Conservation (phyloP, 192 early-diverging fungal species). For the Entrophospora sp. region DNA sequence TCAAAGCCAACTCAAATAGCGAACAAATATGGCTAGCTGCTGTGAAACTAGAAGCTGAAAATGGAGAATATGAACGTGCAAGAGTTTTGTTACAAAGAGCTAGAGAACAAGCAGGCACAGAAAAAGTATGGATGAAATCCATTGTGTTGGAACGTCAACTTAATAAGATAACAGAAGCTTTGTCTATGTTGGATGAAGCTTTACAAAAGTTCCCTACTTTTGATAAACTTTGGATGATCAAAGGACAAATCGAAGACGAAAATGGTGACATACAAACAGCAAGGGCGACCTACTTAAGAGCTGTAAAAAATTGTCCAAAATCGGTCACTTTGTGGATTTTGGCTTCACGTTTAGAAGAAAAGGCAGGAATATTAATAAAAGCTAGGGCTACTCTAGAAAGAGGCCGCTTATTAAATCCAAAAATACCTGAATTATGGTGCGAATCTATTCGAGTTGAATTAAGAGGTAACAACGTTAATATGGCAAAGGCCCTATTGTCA, state of each 20-base stretch:
- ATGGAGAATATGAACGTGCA: constrained; percentile 67
- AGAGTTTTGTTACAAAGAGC: constrained; percentile 67
- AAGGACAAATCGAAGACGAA: constrained; percentile 70
- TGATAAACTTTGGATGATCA: constrained; percentile 92
- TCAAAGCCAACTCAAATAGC: constrained; percentile 81
- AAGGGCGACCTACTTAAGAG: constrained; percentile 60
- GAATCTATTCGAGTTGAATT: constrained; percentile 74
- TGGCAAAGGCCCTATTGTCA: constrained; percentile 66
- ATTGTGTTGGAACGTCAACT: constrained; percentile 77
- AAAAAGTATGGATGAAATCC: constrained; percentile 94
- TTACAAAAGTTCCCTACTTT: constrained; percentile 62
- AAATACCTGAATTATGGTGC: constrained; percentile 67
- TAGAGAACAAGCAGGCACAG: constrained; percentile 62
- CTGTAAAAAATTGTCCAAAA: constrained; percentile 69
- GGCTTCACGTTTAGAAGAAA: constrained; percentile 72
- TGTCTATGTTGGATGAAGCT: constrained; percentile 57
- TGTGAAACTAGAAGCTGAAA: constrained; percentile 93
- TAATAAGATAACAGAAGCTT: constrained; percentile 51
- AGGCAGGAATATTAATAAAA: constrained; percentile 51
- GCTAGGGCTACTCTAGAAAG: constrained; percentile 80
- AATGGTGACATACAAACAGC: constrained; percentile 52
- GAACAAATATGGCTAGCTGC: constrained; percentile 95
- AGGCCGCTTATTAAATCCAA: constrained; percentile 76
- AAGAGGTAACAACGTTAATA: constrained; percentile 58
- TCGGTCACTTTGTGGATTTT: constrained; percentile 73